These are phyloP conservation scores for Gossypium anomalum DNA, from an alignment of 345 rosid genomes.

Conservation along the genomic window DNA sequence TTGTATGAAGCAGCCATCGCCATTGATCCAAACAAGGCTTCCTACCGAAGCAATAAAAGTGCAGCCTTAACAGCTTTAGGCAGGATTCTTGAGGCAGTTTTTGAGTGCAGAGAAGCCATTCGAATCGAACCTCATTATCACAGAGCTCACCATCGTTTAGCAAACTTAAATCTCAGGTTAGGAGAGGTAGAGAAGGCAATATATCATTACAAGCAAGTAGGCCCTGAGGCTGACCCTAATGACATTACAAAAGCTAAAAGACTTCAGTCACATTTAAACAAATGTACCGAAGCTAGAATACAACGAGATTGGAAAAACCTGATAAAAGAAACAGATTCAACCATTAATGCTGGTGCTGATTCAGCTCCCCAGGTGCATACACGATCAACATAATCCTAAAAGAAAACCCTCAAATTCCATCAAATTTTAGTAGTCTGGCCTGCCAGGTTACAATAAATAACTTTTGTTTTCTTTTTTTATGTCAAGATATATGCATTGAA, in stretches of 20 bases:
- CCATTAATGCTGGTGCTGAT: slow-evolving; percentile 73
- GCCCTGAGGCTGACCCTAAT: slow-evolving; percentile 73
- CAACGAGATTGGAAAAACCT: slow-evolving; percentile 66
- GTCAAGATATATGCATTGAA: slow-evolving; percentile 67
- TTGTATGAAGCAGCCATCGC: slow-evolving; percentile 92
- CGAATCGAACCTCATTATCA: slow-evolving; percentile 80
- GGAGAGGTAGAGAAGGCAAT: slow-evolving; percentile 86
- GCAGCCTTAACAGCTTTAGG: slow-evolving; percentile 91
- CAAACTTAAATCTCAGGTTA: slow-evolving; percentile 77
- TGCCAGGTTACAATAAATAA: neutral
- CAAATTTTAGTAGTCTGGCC: neutral
- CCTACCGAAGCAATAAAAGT: slow-evolving; percentile 87
- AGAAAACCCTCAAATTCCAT: neutral
- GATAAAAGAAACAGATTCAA: slow-evolving; percentile 44
- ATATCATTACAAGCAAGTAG: slow-evolving; percentile 81
- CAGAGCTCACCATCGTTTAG: slow-evolving; percentile 91
- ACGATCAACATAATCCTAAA: neutral
- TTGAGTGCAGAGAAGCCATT: slow-evolving; percentile 90
- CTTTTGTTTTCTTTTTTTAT: neutral
- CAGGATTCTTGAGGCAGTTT: slow-evolving; percentile 75
- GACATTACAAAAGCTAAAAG: slow-evolving; percentile 61
- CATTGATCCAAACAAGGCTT: slow-evolving; percentile 78
- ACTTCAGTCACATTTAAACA: slow-evolving; percentile 52
- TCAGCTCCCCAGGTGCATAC: slow-evolving; percentile 72
- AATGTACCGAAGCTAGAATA: slow-evolving; percentile 67